phyloP scores from a whole-genome alignment of 2,329 filamentous ascomycete species.

The Talaromyces islandicus region DNA sequence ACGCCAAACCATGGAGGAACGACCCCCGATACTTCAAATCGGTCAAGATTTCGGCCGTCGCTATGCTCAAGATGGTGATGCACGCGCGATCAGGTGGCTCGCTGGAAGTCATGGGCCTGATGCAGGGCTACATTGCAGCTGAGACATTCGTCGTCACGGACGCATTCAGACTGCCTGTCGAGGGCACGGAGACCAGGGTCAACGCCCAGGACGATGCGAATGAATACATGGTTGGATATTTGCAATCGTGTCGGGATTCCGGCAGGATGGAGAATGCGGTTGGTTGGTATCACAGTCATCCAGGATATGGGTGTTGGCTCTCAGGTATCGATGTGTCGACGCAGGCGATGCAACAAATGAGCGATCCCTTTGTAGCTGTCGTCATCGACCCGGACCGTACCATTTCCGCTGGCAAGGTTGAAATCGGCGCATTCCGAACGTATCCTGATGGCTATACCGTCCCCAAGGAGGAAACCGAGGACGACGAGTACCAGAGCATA shows the following conservation, averaged over 20 bases:
- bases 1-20: conserved; percentile 65
- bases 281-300: conserved; percentile 97
- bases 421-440: conserved; percentile 94
- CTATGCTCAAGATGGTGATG: conserved; percentile 98
- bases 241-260: conserved; percentile 67
- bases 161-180: conserved; percentile 86
- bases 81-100: conserved; percentile 91
- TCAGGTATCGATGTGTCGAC: conserved; percentile 93
- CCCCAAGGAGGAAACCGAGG: conserved; percentile 39
- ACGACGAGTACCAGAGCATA: conserved; percentile 51
- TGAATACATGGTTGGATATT: conserved; percentile 90
- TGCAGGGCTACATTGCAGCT: conserved; percentile 87
- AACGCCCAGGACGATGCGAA: conserved; percentile 95
- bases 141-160: conserved; percentile 88
- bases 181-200: conserved; percentile 96
- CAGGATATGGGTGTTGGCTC: conserved; percentile 97
- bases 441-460: conserved; percentile 70
- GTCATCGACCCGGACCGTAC: conserved; percentile 96
- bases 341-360: conserved; percentile 79
- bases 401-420: conserved; percentile 88
- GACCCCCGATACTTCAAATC: conserved; percentile 87
- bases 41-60: conserved; percentile 87
- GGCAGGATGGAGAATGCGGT: conserved; percentile 84
- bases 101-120: conserved; percentile 94
- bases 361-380: conserved; percentile 89